Percentiles rank a stretch among this genome's conserved stretches.
These are phyloP conservation scores for Erythrobasidium hasegawianum DNA, from an alignment of 1,284 basidiomycete species.

Conservation along the genomic window DNA sequence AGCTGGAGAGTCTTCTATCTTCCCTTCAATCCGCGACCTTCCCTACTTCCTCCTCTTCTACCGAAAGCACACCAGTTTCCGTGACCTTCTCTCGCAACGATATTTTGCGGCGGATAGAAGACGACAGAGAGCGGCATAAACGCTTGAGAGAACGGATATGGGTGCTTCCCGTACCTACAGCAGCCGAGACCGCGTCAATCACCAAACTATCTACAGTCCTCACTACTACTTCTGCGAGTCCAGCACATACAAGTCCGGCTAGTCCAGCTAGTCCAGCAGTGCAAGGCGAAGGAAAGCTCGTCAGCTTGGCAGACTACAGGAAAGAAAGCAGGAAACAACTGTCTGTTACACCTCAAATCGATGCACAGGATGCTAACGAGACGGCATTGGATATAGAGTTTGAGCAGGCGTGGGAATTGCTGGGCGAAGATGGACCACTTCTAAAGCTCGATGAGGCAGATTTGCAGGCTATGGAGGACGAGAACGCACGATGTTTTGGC, in stretches of 20 bases:
- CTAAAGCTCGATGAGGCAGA: conserved; percentile 40
- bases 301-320: conserved; percentile 51
- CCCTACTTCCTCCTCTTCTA: conserved; percentile 33
- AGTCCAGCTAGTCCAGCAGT: conserved; percentile 41
- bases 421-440: conserved; percentile 70
- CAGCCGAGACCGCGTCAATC: conserved; percentile 23
- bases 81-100: conserved; percentile 60
- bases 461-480: conserved; percentile 35
- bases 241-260: conserved; percentile 37
- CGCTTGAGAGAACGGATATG: conserved; percentile 84
- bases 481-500: conserved; percentile 38
- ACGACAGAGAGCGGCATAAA: conserved; percentile 91
- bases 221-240: conserved; percentile 22
- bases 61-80: conserved; percentile 40
- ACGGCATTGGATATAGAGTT: conserved; percentile 76
- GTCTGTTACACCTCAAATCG: conserved; percentile 46
- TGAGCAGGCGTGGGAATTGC: conserved; percentile 86
- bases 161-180: conserved; percentile 65
- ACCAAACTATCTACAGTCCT: conserved; percentile 24
- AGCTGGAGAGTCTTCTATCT: conserved; percentile 23
- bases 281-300: conserved; percentile 34
- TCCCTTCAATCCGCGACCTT: conserved; percentile 15
- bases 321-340: conserved; percentile 26
- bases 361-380: conserved; percentile 52
- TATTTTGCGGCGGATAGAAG: conserved; percentile 83